These are phyloP conservation scores for Coniosporium apollinis DNA, from an alignment of 495 filamentous ascomycete genomes.

Conservation along the genomic window DNA sequence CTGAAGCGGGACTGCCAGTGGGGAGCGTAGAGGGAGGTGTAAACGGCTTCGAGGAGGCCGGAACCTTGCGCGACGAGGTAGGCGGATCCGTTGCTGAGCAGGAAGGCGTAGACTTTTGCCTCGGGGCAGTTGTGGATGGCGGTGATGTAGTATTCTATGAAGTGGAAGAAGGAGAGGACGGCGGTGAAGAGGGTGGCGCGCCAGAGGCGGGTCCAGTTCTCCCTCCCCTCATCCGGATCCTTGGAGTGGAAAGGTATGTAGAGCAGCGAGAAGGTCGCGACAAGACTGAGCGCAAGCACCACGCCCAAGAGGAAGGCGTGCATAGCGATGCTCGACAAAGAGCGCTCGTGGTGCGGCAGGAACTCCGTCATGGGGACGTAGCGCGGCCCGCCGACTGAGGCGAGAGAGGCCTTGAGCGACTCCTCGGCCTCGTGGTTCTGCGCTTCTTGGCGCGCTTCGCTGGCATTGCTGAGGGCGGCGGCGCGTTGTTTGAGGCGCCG, in stretches of 20 bases:
- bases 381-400: background rate
- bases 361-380: slow-evolving; percentile 8
- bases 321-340: slow-evolving; percentile 62
- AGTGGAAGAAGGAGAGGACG: slow-evolving; percentile 71
- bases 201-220: slow-evolving; percentile 42
- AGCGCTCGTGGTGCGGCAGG: slow-evolving; percentile 20
- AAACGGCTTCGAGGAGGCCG: slow-evolving; percentile 52
- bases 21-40: slow-evolving; percentile 38
- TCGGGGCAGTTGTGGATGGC: slow-evolving; percentile 61
- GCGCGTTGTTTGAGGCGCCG: too few species aligned
- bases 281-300: slow-evolving; percentile 26
- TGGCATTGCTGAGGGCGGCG: too few species aligned
- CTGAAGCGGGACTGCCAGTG: slow-evolving; percentile 26
- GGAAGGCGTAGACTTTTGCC: slow-evolving; percentile 58
- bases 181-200: slow-evolving; percentile 66
- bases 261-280: slow-evolving; percentile 24
- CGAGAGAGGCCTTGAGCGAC: slow-evolving; percentile 3
- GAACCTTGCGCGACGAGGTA: slow-evolving; percentile 70
- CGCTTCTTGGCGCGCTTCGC: too few species aligned
- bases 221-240: background rate
- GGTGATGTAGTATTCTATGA: slow-evolving; percentile 86
- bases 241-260: slow-evolving; percentile 15
- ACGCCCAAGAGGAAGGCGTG: slow-evolving; percentile 48
- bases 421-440: slow-evolving; percentile 2
- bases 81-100: slow-evolving; percentile 68